Base-by-base conservation (phyloP, 2,329 filamentous ascomycete species). In the Xylariaceae sp. region DNA sequence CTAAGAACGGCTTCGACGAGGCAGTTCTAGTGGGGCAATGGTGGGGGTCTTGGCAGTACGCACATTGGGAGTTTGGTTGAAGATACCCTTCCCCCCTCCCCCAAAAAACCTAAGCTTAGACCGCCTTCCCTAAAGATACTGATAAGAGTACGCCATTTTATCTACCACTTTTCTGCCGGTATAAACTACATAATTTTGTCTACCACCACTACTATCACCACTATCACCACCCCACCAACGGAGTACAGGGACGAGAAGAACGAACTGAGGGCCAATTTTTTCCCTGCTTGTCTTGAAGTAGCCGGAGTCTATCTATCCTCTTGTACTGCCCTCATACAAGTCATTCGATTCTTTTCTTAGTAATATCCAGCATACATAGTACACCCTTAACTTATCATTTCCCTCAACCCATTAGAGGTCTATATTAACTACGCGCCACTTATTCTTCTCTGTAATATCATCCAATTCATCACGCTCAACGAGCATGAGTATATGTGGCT, bases 81-180 rank as follows among this genome's bases (percentile, higher is more conserved):
- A n/a, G n/a, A n/a, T n/a, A n/a, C n/a, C n/a, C n/a, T n/a, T n/a
- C n/a, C n/a, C n/a, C n/a, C n/a, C n/a, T n/a, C n/a, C n/a, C n/a
- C n/a, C n/a, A n/a, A n/a, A n/a, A n/a, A n/a, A n/a, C n/a, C n/a
- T n/a, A n/a, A n/a, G n/a, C n/a, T n/a, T n/a, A n/a, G n/a, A 41
- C 37, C 37, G 18, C 37, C 23, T 41, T 18, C 37, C 18, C 5
- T 7, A 41, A 6, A 23, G n/a, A 13, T 23, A 39, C 9, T 39
- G 8, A 39, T 9, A 13, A 15, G 13, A 41, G 11, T 15, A 48
- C 51, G 52, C 55, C 55, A 52, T 52, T 42, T 52, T 55, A 24
- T 11, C 37, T 39, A 50, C 52, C 51, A 37, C 51, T 40, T 58
- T 52, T 52, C 47, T 58, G 55, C 55, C 52, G 55, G 43, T 46